Conservation (phyloP, 2,329 filamentous ascomycete genomes). For the Bimuria novae-zelandiae region DNA sequence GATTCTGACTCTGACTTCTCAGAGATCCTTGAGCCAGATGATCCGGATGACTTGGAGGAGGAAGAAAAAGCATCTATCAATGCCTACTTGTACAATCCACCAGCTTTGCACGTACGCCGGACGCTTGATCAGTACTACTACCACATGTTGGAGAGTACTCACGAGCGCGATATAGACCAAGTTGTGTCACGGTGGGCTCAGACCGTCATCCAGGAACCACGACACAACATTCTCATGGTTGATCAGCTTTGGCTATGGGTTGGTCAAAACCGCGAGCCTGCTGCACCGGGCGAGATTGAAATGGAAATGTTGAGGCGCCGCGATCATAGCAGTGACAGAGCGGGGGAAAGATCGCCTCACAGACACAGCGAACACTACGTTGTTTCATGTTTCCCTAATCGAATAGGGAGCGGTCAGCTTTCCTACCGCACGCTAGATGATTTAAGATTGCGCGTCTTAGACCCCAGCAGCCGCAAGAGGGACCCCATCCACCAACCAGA, state of each 20-base stretch:
- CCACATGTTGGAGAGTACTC: conserved; percentile 17
- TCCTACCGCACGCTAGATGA: conserved; percentile 10
- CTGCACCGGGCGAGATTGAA: neutral
- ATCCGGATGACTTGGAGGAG: conserved; percentile 12
- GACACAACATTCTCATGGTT: conserved; percentile 16
- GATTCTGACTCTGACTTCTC: conserved; percentile 4
- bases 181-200: conserved; percentile 15
- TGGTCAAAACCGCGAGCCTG: neutral
- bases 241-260: conserved; percentile 18
- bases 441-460: conserved; percentile 7
- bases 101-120: conserved; percentile 17
- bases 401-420: conserved; percentile 7
- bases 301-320: neutral
- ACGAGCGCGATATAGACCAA: conserved; percentile 14
- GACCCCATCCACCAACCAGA: conserved; percentile 4
- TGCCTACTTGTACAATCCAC: conserved; percentile 13
- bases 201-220: neutral
- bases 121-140: conserved; percentile 20
- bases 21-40: neutral
- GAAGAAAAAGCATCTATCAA: conserved; percentile 15
- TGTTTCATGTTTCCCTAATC: conserved; percentile 13
- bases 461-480: conserved; percentile 1
- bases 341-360: neutral
- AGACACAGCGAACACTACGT: neutral
- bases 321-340: neutral